phyloP scores from a whole-genome alignment of 495 filamentous ascomycete genomes.

The Hypoxylon trugodes region DNA sequence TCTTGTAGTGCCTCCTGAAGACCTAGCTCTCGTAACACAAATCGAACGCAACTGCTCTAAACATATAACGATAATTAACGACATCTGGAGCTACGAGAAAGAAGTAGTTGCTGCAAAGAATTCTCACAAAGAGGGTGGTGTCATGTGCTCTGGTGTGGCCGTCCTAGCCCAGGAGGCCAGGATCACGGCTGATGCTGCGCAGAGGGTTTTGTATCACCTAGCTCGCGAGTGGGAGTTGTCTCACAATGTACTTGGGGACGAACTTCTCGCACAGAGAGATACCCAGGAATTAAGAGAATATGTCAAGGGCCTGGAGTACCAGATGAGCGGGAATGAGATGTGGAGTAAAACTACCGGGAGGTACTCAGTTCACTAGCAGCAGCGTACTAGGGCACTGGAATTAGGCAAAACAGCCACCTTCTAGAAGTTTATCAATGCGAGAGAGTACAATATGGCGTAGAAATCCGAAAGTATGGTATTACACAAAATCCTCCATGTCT shows the following conservation, averaged over 20 bases:
- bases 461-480: no score
- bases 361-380: no score
- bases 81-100: conserved; percentile 54
- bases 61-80: conserved; percentile 53
- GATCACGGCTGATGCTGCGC: conserved; percentile 30
- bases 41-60: conserved; percentile 46
- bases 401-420: no score
- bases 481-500: no score
- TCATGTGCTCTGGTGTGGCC: conserved; percentile 41
- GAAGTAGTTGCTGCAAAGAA: conserved; percentile 39
- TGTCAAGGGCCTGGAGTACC: conserved; percentile 48
- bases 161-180: conserved; percentile 36
- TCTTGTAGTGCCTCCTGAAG: conserved; percentile 33
- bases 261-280: conserved; percentile 13
- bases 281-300: conserved; percentile 32
- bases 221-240: neutral
- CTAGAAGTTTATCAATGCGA: no score
- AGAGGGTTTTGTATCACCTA: conserved; percentile 47
- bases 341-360: conserved; percentile 47
- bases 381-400: no score
- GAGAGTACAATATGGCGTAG: no score
- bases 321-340: conserved; percentile 54
- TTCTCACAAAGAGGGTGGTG: conserved; percentile 43
- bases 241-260: conserved; percentile 25
- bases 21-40: conserved; percentile 26